Base-by-base conservation (phyloP, 371 early-diverging fungal species). In the Mucor circinelloides region DNA sequence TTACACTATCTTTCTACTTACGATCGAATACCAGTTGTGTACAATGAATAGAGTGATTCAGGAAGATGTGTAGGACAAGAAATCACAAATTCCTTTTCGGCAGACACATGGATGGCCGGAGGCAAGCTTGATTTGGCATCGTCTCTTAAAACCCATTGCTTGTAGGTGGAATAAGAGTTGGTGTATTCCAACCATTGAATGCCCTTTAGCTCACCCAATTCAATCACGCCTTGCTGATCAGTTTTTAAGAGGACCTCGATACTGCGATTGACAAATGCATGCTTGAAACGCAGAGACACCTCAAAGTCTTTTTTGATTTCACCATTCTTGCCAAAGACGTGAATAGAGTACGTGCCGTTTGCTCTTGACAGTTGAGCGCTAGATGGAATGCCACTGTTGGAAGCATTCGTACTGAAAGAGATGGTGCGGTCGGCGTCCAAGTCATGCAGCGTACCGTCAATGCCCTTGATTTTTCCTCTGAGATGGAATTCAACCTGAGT, bases 291-390 rank as follows among this genome's bases (percentile, higher is more conserved):
- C 6, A 88, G 19, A 2, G 64, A 57, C 3, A 83, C 60, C 12
- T 77, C 74, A n/a, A 72, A 61, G 15, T 75, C 64, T 17, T 66
- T 67, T 59, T 78, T 67, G 12, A 61, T 61, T 46, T 87, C 85
- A 75, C 88, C 88, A 66, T 88, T 88, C 61, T 80, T 84, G 56
- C 87, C 87, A 23, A 84, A 64, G 9, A 75, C 70, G 38, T 65
- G 63, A 15, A 86, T 57, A 23, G 71, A 60, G 38, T 84, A 86
- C 13, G 36, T 55, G 42, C 68, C 63, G 9, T 2, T 17, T 1
- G 42, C 12, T n/a, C 55, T 52, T 50, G 17, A 58, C 2, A 72
- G 44, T 8, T 61, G 56, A n/a, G 68, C 15, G 6, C 63, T 58
- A 50, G 50, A 52, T 19, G 62, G 61, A 28, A 60, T 8, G 1